Base-by-base conservation (phyloP, 345 rosid genomes). In the Hibiscus mutabilis region DNA sequence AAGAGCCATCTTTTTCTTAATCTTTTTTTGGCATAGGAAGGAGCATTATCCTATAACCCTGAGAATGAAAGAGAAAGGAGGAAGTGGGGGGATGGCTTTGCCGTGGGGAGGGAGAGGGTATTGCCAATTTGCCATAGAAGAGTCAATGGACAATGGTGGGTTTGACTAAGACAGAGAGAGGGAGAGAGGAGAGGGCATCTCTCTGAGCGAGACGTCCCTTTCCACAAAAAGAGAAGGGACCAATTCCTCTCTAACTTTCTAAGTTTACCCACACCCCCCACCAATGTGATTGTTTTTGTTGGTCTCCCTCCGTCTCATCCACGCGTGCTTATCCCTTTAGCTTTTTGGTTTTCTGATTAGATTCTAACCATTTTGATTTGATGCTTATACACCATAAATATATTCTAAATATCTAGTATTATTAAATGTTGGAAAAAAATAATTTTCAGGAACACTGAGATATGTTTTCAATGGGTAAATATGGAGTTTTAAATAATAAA, bases 271-370 rank as follows among this genome's bases (percentile, higher is more conserved):
- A 59, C 59, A 25, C 27, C 37, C 9, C 8, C 8, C 8, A 6
- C 7, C 70, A 53, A 22, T 53, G 59, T 7, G 13, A 55, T 19
- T 18, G 69, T 71, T 75, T 77, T 73, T 79, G 73, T 65, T 77
- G 73, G 56, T 31, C 69, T 77, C 24, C 14, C 77, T 25, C 27
- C 1, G 27, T 25, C 76, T 44, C 70, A 73, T 76, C 83, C 84
- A 74, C 79, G 88, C 90, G 86, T 87, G 88, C 89, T 89, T 83
- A 83, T 85, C 86, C 61, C 75, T 77, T 78, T 72, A 76, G 76
- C 44, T 9, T 40, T 40, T 40, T 40, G 44, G 12, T 40, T 40
- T 9, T 40, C 44, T 40, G 3, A 40, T 40, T 40, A 40, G 11
- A 40, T 9, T 40, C 11, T 40, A 40, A 40, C 44, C 44, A 8